A percentile compares a stretch with the other conserved stretches of the same genome.
Conservation (phyloP, 768 basidiomycete genomes). For the Lactarius psammicola region DNA sequence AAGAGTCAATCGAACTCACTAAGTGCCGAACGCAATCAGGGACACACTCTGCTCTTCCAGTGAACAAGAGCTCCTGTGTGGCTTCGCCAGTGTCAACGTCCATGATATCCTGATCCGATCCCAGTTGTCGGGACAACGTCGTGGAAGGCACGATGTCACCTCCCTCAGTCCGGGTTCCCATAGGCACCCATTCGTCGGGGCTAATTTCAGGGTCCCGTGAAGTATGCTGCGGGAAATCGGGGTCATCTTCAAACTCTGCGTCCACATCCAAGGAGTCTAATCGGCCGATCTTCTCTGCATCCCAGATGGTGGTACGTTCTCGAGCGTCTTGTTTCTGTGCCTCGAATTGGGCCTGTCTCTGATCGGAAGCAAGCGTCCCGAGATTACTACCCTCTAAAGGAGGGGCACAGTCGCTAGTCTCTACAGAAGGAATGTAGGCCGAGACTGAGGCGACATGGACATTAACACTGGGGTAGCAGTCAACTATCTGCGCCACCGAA, state of each 20-base stretch:
- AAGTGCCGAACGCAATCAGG: slow-evolving; percentile 24
- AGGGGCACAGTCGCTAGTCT: slow-evolving; percentile 49
- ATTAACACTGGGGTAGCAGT: slow-evolving; percentile 51
- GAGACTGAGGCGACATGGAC: slow-evolving; percentile 72
- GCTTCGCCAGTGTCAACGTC: slow-evolving; percentile 53
- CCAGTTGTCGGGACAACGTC: slow-evolving; percentile 31
- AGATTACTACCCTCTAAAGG: slow-evolving; percentile 49
- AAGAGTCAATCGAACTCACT: slow-evolving; percentile 7
- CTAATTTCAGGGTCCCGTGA: slow-evolving; percentile 14
- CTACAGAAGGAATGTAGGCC: slow-evolving; percentile 64
- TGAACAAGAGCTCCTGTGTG: slow-evolving; percentile 29
- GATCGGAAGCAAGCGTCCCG: slow-evolving; percentile 35
- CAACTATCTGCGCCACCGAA: slow-evolving; percentile 5
- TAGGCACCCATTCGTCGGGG: slow-evolving; percentile 39
- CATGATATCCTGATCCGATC: slow-evolving; percentile 35
- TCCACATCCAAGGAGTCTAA: slow-evolving; percentile 45
- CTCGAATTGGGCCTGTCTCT: slow-evolving; percentile 54
- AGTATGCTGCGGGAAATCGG: slow-evolving; percentile 39
- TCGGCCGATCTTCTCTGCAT: slow-evolving; percentile 43
- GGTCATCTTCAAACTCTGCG: slow-evolving; percentile 60
- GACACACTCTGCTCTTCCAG: slow-evolving; percentile 21
- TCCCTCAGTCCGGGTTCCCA: slow-evolving; percentile 57
- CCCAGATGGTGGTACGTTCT: slow-evolving; percentile 65
- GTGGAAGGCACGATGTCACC: slow-evolving; percentile 52
- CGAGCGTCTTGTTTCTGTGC: slow-evolving; percentile 62